These are phyloP conservation scores for Solanum neorickii DNA, from an alignment of 257 asterid genomes.

Conservation along the genomic window DNA sequence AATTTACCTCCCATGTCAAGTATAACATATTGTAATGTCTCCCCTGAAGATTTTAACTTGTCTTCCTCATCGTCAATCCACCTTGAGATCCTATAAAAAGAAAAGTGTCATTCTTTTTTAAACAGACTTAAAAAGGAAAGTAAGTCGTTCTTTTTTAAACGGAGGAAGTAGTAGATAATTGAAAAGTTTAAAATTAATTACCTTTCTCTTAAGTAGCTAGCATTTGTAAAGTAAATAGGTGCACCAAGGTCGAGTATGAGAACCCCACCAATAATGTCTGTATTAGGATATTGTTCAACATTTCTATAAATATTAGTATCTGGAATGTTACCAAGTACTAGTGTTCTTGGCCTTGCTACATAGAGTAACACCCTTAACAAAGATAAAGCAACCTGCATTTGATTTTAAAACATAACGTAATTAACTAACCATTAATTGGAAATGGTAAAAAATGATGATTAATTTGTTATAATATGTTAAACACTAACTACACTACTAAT, in stretches of 20 bases:
- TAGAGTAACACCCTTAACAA: slow-evolving; percentile 63
- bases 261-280: slow-evolving; percentile 53
- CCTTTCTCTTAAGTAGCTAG: slow-evolving; percentile 95
- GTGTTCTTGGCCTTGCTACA: slow-evolving; percentile 76
- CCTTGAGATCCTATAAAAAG: slow-evolving; percentile 47
- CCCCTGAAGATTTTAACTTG: slow-evolving; percentile 38
- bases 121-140: not conserved
- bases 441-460: not conserved
- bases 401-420: not conserved
- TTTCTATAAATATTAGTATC: slow-evolving; percentile 60
- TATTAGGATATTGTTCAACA: slow-evolving; percentile 63
- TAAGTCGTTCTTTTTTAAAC: no score
- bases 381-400: slow-evolving; percentile 57
- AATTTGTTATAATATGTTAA: no score
- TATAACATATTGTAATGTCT: slow-evolving; percentile 49
- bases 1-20: slow-evolving; percentile 76
- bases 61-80: slow-evolving; percentile 96
- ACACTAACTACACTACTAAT: no score
- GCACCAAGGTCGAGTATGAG: slow-evolving; percentile 77
- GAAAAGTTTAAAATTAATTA: slow-evolving; percentile 1
- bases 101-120: no score
- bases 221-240: slow-evolving; percentile 83
- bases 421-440: not conserved
- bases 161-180: not conserved
- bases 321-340: slow-evolving; percentile 76